phyloP scores from a whole-genome alignment of 139 green algal genomes.

The Chlorella sp. region DNA sequence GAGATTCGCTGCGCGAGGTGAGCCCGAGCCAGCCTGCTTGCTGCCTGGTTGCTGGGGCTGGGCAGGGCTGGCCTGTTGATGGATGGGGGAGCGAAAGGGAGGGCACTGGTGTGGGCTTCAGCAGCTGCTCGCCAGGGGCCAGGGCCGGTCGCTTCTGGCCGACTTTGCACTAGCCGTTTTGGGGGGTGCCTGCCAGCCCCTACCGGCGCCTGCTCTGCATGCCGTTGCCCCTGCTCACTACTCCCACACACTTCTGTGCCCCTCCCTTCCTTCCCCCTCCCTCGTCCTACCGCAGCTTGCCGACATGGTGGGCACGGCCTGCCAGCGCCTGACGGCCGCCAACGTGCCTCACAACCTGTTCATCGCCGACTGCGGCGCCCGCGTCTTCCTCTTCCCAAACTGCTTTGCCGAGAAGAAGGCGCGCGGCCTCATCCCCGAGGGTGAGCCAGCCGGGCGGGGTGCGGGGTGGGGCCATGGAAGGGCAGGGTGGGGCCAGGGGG shows the following conservation, averaged over 20 bases:
- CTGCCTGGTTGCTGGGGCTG: not conserved
- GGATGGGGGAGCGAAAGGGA: not conserved
- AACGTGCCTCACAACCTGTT: slow-evolving; percentile 98
- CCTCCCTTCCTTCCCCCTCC: not conserved
- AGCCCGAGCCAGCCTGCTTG: not conserved
- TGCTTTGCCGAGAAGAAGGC: slow-evolving; percentile 89
- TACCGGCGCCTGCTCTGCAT: too few species aligned
- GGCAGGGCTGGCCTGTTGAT: not conserved
- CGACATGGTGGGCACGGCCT: slow-evolving; percentile 66
- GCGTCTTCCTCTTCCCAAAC: slow-evolving; percentile 92
- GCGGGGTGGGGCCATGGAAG: too few species aligned
- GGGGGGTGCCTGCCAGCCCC: not conserved
- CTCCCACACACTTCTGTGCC: not conserved
- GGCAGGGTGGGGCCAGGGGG: too few species aligned
- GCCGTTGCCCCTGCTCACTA: not conserved
- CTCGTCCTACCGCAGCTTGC: slow-evolving; percentile 59
- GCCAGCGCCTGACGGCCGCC: slow-evolving; percentile 69
- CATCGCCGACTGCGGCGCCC: slow-evolving; percentile 85
- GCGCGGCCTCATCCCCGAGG: slow-evolving; percentile 64
- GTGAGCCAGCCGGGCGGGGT: not conserved
- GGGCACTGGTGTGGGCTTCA: not conserved
- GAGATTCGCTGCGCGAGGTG: slow-evolving; percentile 53
- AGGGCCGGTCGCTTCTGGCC: too few species aligned
- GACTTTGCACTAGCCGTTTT: too few species aligned
- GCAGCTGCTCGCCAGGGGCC: not conserved